Percentiles rank a stretch among this genome's conserved stretches.
These are phyloP conservation scores for Byssoonygena ceratinophila DNA, from an alignment of 2,329 filamentous ascomycete genomes.

Conservation along the genomic window DNA sequence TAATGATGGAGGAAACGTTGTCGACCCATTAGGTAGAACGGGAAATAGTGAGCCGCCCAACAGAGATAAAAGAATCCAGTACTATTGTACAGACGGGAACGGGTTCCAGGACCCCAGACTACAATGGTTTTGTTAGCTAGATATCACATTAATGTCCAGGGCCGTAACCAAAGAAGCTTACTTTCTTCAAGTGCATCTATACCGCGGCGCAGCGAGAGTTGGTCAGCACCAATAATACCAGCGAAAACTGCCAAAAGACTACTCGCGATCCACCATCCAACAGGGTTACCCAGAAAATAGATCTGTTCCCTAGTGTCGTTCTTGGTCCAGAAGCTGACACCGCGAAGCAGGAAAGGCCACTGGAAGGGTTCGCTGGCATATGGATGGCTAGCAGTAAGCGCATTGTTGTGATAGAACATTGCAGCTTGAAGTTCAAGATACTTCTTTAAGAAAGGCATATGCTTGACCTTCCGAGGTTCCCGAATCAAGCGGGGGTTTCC, in stretches of 20 bases:
- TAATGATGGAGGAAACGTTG: slow-evolving; percentile 98
- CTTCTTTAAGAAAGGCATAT: slow-evolving; percentile 78
- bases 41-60: slow-evolving; percentile 94
- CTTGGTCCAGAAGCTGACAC: slow-evolving; percentile 99
- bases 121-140: slow-evolving; percentile 21
- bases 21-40: slow-evolving; percentile 95
- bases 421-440: slow-evolving; percentile 93
- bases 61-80: slow-evolving; percentile 98
- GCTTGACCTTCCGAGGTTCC: slow-evolving; percentile 68
- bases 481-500: slow-evolving; percentile 66
- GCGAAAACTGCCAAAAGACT: slow-evolving; percentile 86
- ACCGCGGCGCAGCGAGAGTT: slow-evolving; percentile 83
- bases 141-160: slow-evolving; percentile 1
- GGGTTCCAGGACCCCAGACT: slow-evolving; percentile 56
- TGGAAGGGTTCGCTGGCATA: slow-evolving; percentile 92
- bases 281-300: slow-evolving; percentile 93
- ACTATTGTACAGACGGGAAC: slow-evolving; percentile 91
- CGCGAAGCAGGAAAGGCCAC: slow-evolving; percentile 94
- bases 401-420: slow-evolving; percentile 99
- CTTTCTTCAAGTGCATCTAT: slow-evolving; percentile 86
- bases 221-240: slow-evolving; percentile 83
- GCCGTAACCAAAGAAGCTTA: slow-evolving; percentile 45
- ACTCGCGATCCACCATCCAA: slow-evolving; percentile 95
- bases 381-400: slow-evolving; percentile 90
- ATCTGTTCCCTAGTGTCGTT: slow-evolving; percentile 92